Evolutionary conservation across 805 yeast genomes (phyloP), one percentile per base, ranked within the genome.

Genomic region (Yarrowia bubula): DNA sequence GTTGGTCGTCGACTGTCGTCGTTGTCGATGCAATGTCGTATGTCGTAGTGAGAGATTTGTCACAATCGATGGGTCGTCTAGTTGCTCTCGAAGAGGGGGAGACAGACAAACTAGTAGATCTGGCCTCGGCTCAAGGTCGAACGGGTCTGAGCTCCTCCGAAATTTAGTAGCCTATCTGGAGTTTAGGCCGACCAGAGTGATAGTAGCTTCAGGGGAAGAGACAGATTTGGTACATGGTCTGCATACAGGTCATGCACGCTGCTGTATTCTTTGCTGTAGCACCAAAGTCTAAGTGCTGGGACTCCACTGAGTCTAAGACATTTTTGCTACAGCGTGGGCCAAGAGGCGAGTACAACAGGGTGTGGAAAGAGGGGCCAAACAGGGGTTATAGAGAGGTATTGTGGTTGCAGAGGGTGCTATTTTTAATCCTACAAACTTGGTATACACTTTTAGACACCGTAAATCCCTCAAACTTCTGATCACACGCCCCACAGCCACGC

Each of bases 131-230:
- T 22, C 28, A 22, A 22, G 28, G 28, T 22, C 28, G 28, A 22
- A 22, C 28, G 28, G 5, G 28, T 22, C 28, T 22, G 28, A n/a
- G 17, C n/a, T 3, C n/a, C 42, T 3, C 42, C 42, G 14, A 1
- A 3, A 8, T 38, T 38, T 15, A 18, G 55, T 15, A 35, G 42
- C 35, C 41, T 48, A 18, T 17, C 28, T 41, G 32, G 51, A 18
- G 22, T 35, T 48, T 35, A 32, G 39, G 55, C 41, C 61, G 14
- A 22, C 37, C 15, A 17, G 60, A 14, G 41, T 33, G 17, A 48
- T 33, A 18, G 41, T 51, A 51, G 58, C 43, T 51, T 51, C 58
- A 51, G 58, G 58, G 58, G 58, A 51, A 51, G 35, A 22, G 35
- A 22, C 57, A 15, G n/a, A 35, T 37, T 35, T 35, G 33, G 28